These are phyloP conservation scores for Colletotrichum shisoi DNA, from an alignment of 2,329 filamentous ascomycete species.

Conservation along the genomic window DNA sequence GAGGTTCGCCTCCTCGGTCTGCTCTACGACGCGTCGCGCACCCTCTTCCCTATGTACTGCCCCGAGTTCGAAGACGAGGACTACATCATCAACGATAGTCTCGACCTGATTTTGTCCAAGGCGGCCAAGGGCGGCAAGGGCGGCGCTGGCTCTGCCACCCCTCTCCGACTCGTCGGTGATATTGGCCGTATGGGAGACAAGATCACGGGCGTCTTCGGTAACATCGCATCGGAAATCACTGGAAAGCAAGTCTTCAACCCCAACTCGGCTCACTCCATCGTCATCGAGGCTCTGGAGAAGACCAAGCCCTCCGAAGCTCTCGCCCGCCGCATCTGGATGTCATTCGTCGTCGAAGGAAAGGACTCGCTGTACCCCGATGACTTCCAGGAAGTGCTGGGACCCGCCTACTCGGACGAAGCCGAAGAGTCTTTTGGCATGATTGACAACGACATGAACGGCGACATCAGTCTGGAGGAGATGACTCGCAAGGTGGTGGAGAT, in stretches of 20 bases:
- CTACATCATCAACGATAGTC: conserved; percentile 85
- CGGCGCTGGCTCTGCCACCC: conserved; percentile 70
- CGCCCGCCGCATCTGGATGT: conserved; percentile 97
- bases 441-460: conserved; percentile 88
- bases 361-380: conserved; percentile 83
- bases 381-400: conserved; percentile 84
- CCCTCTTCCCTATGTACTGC: conserved; percentile 91
- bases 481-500: conserved; percentile 84
- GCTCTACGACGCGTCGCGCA: conserved; percentile 88
- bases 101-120: conserved; percentile 69
- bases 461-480: conserved; percentile 96
- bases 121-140: conserved; percentile 59
- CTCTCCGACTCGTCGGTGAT: conserved; percentile 79
- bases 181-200: conserved; percentile 89
- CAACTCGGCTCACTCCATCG: conserved; percentile 86
- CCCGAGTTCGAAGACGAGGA: conserved; percentile 91
- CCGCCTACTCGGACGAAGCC: conserved; percentile 75
- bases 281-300: conserved; percentile 88
- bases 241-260: conserved; percentile 96
- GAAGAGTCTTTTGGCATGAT: conserved; percentile 84
- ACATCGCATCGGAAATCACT: conserved; percentile 92
- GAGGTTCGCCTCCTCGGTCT: conserved; percentile 82
- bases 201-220: conserved; percentile 90
- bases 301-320: conserved; percentile 85
- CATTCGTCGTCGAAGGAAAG: conserved; percentile 89